These are phyloP conservation scores for Cytospora leucostoma DNA, from an alignment of 2,329 filamentous ascomycete species.

Conservation along the genomic window DNA sequence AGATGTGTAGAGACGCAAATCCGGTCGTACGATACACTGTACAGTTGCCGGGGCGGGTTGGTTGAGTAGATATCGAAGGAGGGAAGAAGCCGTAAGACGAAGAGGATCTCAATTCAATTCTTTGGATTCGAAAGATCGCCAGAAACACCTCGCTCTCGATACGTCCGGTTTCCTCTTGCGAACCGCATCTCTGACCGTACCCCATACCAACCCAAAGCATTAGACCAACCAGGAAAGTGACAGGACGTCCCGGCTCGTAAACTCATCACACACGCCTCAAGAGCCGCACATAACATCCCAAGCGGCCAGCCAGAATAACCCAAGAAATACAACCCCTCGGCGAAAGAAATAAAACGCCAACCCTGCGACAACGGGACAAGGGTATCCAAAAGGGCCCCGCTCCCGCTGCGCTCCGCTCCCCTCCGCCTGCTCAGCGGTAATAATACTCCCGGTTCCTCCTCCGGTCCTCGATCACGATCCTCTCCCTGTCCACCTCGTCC, in stretches of 20 bases:
- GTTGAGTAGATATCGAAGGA: too few relatives aligned
- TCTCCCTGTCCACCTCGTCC: slow-evolving; percentile 38
- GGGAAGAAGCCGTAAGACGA: too few relatives aligned
- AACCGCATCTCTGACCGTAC: background rate
- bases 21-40: too few relatives aligned
- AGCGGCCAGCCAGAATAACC: background rate
- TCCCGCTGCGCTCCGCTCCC: too few relatives aligned
- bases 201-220: background rate
- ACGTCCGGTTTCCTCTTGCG: background rate
- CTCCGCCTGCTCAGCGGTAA: slow-evolving; percentile 21
- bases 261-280: background rate
- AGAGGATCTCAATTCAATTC: too few relatives aligned
- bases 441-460: slow-evolving; percentile 39
- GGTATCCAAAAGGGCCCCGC: too few relatives aligned
- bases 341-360: too few relatives aligned
- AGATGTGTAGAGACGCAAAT: too few relatives aligned
- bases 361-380: background rate
- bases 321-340: too few relatives aligned
- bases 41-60: too few relatives aligned
- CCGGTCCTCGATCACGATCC: slow-evolving; percentile 39
- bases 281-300: background rate
- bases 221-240: background rate
- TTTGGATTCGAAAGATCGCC: too few relatives aligned
- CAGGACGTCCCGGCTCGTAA: background rate
- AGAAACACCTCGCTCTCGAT: background rate